Base-by-base conservation (phyloP, 371 early-diverging fungal genomes). In the Circinella minor region DNA sequence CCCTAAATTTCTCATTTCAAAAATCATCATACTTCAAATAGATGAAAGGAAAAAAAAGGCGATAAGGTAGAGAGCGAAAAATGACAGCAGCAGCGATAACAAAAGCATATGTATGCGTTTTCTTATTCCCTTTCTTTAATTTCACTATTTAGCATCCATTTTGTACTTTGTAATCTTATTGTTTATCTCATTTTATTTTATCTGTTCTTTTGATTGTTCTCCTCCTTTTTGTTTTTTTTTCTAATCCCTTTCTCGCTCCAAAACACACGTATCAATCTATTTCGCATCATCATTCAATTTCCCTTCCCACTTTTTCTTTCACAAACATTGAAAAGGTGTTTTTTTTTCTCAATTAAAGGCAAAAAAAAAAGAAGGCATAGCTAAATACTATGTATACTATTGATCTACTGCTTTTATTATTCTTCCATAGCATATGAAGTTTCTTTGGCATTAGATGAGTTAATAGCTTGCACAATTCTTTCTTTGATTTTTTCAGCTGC, bases 401-500 rank as follows among this genome's bases (percentile, higher is more conserved):
- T 13, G 48, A 48, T 17, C 17, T 11, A 55, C 10, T 10, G 8
- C 55, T 8, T n/a, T 55, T 60, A 60, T 60, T 37, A 46, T 61
- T 61, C 62, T n/a, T 36, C 62, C 62, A 61, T 61, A 5, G 43
- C 46, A 37, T 39, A 36, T 4, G 38, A 8, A 4, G 20, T 36
- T 6, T 60, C 60, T 8, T 54, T 54, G 54, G 27, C 15, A 8
- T 15, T 4, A 37, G 17, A 18, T 14, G 38, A 8, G 38, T 27
- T 15, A 11, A 17, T 36, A 10, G 17, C 62, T n/a, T 66, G 27
- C 27, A 46, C 70, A 54, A 75, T 68, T 10, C 48, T 18, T 46
- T 63, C 46, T 51, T 51, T 71, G 4, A 69, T 38, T 48, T 69
- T 63, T 38, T 69, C 63, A 17, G 69, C 43, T 11, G 63, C 27